Evolutionary conservation across 768 basidiomycete genomes (phyloP).

Genomic region (Paxillus rubicundulus): DNA sequence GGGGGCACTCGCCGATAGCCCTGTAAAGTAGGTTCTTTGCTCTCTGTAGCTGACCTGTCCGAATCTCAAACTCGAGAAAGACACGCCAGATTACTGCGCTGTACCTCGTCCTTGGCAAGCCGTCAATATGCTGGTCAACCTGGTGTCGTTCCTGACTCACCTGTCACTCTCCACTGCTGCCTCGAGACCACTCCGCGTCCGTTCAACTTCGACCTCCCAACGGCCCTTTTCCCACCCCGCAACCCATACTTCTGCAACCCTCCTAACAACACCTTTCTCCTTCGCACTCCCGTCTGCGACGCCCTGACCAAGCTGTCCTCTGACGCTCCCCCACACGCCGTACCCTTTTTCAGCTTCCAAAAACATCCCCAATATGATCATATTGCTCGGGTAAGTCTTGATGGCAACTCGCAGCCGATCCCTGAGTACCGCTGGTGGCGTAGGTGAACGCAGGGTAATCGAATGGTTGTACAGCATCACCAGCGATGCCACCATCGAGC

Average conservation of each 20-base stretch:
- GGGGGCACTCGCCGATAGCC: constrained; percentile 71
- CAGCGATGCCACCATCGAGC: constrained; percentile 53
- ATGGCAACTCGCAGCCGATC: constrained; percentile 55
- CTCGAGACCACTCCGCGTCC: constrained; percentile 61
- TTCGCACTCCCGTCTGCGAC: constrained; percentile 32
- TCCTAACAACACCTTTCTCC: constrained; percentile 56
- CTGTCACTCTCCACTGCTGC: constrained; percentile 65
- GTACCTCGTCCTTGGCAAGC: constrained; percentile 51
- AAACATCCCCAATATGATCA: constrained; percentile 68
- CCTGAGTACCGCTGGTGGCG: constrained; percentile 56
- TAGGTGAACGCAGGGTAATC: constrained; percentile 50
- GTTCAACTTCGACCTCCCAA: constrained; percentile 70
- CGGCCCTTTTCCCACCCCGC: constrained; percentile 74
- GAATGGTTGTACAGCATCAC: constrained; percentile 62
- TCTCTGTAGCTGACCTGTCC: constrained; percentile 49
- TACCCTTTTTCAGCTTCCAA: constrained; percentile 75
- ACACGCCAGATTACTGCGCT: constrained; percentile 72
- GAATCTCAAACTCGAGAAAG: constrained; percentile 77
- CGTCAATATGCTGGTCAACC: constrained; percentile 5
- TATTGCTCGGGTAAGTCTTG: constrained; percentile 63
- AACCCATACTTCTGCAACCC: constrained; percentile 72
- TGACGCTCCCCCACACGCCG: constrained; percentile 73
- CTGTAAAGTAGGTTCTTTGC: constrained; percentile 76
- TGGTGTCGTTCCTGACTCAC: constrained; percentile 37
- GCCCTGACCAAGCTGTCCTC: constrained; percentile 51